A percentile compares a stretch with the other conserved stretches of the same genome.
These are phyloP conservation scores for Sarcomyxa edulis DNA, from an alignment of 768 basidiomycete species.

Conservation along the genomic window DNA sequence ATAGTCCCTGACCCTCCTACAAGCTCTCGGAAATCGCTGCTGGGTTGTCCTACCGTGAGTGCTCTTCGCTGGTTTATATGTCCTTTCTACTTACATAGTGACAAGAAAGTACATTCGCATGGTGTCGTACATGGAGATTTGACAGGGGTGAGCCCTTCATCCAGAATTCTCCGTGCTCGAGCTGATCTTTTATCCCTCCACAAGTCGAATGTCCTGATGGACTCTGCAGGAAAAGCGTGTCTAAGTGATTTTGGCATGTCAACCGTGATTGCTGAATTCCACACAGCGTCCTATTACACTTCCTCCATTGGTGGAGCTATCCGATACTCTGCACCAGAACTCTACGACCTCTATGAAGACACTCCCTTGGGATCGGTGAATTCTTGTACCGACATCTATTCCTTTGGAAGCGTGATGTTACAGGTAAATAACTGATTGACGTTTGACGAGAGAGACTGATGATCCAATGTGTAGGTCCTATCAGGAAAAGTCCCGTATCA, in stretches of 20 bases:
- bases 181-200: neutral
- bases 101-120: slow-evolving; percentile 12
- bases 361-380: slow-evolving; percentile 7
- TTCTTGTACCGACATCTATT: slow-evolving; percentile 26
- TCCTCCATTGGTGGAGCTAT: slow-evolving; percentile 23
- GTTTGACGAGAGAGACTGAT: too few relatives aligned
- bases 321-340: slow-evolving; percentile 30
- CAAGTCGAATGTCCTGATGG: slow-evolving; percentile 30
- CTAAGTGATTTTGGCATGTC: slow-evolving; percentile 33
- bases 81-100: neutral
- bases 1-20: neutral
- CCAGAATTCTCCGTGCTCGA: neutral
- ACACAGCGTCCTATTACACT: slow-evolving; percentile 16
- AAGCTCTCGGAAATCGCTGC: slow-evolving; percentile 5
- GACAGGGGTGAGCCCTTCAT: slow-evolving; percentile 18
- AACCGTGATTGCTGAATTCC: slow-evolving; percentile 15
- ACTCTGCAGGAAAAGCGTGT: slow-evolving; percentile 22
- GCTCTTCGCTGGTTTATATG: neutral
- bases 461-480: slow-evolving; percentile 1
- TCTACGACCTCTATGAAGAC: slow-evolving; percentile 16
- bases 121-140: slow-evolving; percentile 27
- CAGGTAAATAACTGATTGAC: slow-evolving; percentile 7
- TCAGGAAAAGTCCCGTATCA: slow-evolving; percentile 8
- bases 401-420: slow-evolving; percentile 28
- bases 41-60: slow-evolving; percentile 7